A percentile compares a stretch with the other conserved stretches of the same genome.
Evolutionary conservation across 495 filamentous ascomycete genomes (phyloP).

Genomic region (Aspergillus funiculosus): DNA sequence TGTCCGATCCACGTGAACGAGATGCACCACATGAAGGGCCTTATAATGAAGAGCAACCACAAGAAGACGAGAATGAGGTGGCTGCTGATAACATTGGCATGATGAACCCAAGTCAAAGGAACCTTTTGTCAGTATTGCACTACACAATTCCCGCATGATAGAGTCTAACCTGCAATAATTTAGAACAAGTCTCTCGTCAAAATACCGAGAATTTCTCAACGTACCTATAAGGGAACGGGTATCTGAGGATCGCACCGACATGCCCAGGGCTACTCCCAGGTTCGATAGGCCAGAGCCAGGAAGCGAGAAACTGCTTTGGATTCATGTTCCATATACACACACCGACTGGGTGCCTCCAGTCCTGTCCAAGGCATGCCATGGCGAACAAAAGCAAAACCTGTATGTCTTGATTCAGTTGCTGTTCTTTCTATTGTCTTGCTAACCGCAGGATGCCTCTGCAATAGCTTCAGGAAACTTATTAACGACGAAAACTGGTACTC

Average conservation of each 20-base stretch:
- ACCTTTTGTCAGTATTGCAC: slow-evolving; percentile 11
- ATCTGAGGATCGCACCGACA: slow-evolving; percentile 23
- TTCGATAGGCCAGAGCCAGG: slow-evolving; percentile 38
- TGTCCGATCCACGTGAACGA: slow-evolving; percentile 1
- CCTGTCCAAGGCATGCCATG: slow-evolving; percentile 20
- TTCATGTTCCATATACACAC: slow-evolving; percentile 62
- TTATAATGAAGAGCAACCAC: background rate
- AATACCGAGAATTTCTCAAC: slow-evolving; percentile 23
- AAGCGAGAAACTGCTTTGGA: slow-evolving; percentile 55
- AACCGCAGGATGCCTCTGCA: background rate
- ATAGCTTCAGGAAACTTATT: slow-evolving; percentile 47
- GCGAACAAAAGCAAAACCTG: slow-evolving; percentile 29
- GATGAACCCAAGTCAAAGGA: slow-evolving; percentile 7
- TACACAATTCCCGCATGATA: background rate
- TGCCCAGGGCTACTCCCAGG: slow-evolving; percentile 29
- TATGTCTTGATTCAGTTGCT: slow-evolving; percentile 3
- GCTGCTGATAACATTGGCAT: background rate
- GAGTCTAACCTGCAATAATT: background rate
- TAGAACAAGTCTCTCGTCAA: slow-evolving; percentile 14
- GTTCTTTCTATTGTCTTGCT: background rate
- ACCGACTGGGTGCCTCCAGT: slow-evolving; percentile 55
- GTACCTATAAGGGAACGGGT: slow-evolving; percentile 27
- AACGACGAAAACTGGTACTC: slow-evolving; percentile 42
- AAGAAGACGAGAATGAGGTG: background rate
- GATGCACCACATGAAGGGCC: slow-evolving; percentile 2